Conservation (phyloP, 352 stramenopile genomes). For the Pythium brassicae region DNA sequence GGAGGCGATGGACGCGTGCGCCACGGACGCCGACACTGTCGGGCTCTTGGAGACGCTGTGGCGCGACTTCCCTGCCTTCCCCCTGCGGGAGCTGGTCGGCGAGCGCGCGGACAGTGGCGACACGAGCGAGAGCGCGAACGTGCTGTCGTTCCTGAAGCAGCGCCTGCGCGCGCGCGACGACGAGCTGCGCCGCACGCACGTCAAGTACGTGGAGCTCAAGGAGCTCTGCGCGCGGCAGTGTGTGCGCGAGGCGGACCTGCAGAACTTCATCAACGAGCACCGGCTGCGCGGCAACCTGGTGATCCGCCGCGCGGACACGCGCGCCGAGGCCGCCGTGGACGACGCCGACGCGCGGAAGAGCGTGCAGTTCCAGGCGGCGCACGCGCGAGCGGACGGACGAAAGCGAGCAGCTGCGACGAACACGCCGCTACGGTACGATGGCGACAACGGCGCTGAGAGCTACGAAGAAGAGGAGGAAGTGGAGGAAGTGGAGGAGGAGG, state of each 20-base stretch:
- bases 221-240: conserved; percentile 73
- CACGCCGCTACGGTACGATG: conserved; percentile 7
- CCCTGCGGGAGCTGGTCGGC: conserved; percentile 5
- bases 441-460: conserved; percentile 8
- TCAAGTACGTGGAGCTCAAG: conserved; percentile 73
- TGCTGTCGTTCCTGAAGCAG: conserved; percentile 54
- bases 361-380: conserved; percentile 4
- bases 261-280: conserved; percentile 83
- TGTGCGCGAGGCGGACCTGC: conserved; percentile 66
- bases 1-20: conserved; percentile 31
- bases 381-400: conserved; percentile 4
- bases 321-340: not conserved
- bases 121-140: conserved; percentile 16
- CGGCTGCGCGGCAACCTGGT: conserved; percentile 65
- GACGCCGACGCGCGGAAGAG: not conserved
- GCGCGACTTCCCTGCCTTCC: conserved; percentile 52
- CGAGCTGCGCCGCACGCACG: conserved; percentile 45
- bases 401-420: conserved; percentile 22
- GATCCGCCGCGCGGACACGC: conserved; percentile 27
- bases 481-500: conserved; percentile 8
- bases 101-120: conserved; percentile 5
- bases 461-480: conserved; percentile 1
- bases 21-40: conserved; percentile 21
- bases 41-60: conserved; percentile 43
- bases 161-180: conserved; percentile 52